A percentile compares a stretch with the other conserved stretches of the same genome.
phyloP scores from a whole-genome alignment of 495 filamentous ascomycete genomes.

The Hypoxylon subgilvum region DNA sequence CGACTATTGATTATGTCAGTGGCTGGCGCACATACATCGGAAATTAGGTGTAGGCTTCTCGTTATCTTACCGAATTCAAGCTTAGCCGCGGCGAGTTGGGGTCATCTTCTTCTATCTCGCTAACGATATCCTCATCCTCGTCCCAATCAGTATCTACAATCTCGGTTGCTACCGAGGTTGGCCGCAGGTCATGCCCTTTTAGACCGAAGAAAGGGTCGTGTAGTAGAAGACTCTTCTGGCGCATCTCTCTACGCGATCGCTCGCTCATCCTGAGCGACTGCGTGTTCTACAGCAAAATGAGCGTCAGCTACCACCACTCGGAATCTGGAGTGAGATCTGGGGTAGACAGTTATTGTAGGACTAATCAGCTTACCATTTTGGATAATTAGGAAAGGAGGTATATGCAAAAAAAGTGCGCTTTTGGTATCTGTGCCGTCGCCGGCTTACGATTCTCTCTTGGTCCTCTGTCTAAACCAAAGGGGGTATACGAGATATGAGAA shows the following conservation, averaged over 20 bases:
- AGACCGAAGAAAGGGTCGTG: constrained; percentile 56
- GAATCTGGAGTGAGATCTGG: constrained; percentile 3
- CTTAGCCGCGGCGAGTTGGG: constrained; percentile 66
- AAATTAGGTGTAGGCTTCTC: constrained; percentile 4
- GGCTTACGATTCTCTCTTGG: constrained; percentile 39
- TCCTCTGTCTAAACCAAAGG: constrained; percentile 31
- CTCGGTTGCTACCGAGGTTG: constrained; percentile 70
- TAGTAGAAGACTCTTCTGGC: constrained; percentile 50
- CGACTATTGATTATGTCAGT: constrained; percentile 50
- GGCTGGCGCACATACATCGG: not conserved
- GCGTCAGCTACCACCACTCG: constrained; percentile 14
- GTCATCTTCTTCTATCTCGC: constrained; percentile 65
- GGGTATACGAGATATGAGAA: constrained; percentile 42
- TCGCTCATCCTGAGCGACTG: constrained; percentile 36
- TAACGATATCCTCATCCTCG: constrained; percentile 56
- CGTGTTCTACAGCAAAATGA: constrained; percentile 33
- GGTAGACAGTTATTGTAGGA: constrained; percentile 7
- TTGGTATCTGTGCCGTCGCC: constrained; percentile 47
- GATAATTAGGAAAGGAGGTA: constrained; percentile 21
- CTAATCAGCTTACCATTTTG: constrained; percentile 43
- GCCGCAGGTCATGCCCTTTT: constrained; percentile 52
- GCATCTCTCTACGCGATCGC: constrained; percentile 54
- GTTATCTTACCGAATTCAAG: constrained; percentile 65
- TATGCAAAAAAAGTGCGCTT: constrained; percentile 33
- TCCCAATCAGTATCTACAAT: constrained; percentile 80